phyloP scores from a whole-genome alignment of 1,139 yeast genomes.

The Geotrichum histeridarum region DNA sequence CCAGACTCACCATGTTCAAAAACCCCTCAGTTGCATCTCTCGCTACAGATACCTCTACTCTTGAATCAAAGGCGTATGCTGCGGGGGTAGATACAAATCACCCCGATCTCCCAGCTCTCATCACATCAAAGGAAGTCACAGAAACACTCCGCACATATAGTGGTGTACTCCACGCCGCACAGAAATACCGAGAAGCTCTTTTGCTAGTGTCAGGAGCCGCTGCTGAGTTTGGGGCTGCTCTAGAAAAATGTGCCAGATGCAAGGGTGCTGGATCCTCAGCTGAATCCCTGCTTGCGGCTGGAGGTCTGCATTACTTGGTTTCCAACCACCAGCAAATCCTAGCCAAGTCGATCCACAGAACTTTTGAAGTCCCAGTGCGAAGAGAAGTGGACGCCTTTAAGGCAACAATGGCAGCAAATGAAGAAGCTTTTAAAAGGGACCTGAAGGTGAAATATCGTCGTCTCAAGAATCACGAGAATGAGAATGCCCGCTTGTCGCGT shows the following conservation, averaged over 20 bases:
- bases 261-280: conserved; percentile 61
- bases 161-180: conserved; percentile 49
- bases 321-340: conserved; percentile 75
- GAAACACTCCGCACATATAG: conserved; percentile 46
- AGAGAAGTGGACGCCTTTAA: conserved; percentile 27
- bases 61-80: conserved; percentile 22
- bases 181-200: conserved; percentile 49
- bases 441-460: conserved; percentile 51
- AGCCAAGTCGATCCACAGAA: conserved; percentile 49
- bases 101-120: conserved; percentile 53
- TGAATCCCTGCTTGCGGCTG: conserved; percentile 65
- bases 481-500: conserved; percentile 52
- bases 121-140: conserved; percentile 55
- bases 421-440: conserved; percentile 50
- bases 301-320: conserved; percentile 71
- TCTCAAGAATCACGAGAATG: conserved; percentile 53
- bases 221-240: conserved; percentile 64
- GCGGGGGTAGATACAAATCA: conserved; percentile 23
- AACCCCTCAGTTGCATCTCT: conserved; percentile 29
- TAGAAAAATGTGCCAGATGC: conserved; percentile 64
- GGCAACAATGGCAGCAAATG: conserved; percentile 39
- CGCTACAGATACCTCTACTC: conserved; percentile 19
- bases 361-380: conserved; percentile 54
- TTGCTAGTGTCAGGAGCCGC: conserved; percentile 55
- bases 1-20: conserved; percentile 18